These are phyloP conservation scores for Exophiala sideris DNA, from an alignment of 2,329 filamentous ascomycete species.

Conservation along the genomic window DNA sequence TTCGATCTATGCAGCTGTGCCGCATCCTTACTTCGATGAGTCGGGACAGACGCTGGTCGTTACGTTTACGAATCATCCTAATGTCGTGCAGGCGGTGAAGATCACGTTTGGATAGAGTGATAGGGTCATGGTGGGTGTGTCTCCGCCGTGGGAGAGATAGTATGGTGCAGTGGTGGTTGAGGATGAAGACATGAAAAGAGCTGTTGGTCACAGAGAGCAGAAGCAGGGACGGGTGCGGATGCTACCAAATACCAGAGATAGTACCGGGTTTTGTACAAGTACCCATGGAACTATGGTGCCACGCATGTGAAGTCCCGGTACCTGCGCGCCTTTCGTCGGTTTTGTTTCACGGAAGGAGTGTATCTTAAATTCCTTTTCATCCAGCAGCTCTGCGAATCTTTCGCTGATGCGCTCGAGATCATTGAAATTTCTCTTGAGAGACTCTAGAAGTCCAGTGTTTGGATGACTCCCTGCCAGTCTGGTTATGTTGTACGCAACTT, in stretches of 20 bases:
- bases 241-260: no score
- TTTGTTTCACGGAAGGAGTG: background rate
- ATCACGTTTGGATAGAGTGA: slow-evolving; percentile 12
- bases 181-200: no score
- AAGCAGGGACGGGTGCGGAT: no score
- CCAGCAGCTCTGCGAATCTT: background rate
- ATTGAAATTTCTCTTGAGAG: background rate
- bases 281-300: no score
- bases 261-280: no score
- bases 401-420: background rate
- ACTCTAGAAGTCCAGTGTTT: background rate
- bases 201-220: no score
- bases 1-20: slow-evolving; percentile 27
- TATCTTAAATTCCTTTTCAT: background rate
- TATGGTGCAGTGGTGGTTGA: no score
- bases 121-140: no score
- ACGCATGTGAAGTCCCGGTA: no score
- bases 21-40: slow-evolving; percentile 29
- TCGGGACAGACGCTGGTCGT: slow-evolving; percentile 28
- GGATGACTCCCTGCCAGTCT: background rate
- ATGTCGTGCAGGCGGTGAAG: slow-evolving; percentile 27
- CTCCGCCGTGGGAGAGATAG: no score
- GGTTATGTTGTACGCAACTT: background rate
- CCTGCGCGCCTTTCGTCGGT: background rate
- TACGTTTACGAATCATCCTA: slow-evolving; percentile 30